These are phyloP conservation scores for Stephania japonica DNA, from an alignment of 164 flowering plant species.

Conservation along the genomic window DNA sequence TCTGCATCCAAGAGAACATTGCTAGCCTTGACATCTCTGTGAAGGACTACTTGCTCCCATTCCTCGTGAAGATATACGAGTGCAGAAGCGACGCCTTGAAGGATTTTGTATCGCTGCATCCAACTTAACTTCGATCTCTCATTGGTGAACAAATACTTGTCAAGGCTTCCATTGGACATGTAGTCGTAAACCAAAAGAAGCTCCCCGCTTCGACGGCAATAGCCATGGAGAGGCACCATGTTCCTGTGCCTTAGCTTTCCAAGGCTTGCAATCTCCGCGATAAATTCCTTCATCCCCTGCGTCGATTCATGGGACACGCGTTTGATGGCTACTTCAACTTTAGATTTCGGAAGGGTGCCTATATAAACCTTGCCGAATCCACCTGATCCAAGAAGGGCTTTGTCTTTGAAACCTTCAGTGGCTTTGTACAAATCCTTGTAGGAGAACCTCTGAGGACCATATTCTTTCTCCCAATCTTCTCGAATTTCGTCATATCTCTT, in stretches of 20 bases:
- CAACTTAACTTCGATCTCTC: neutral
- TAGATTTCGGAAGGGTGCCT: constrained; percentile 4
- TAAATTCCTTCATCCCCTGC: constrained; percentile 7
- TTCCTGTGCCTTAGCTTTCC: constrained; percentile 11
- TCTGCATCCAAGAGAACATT: constrained; percentile 52
- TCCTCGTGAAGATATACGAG: constrained; percentile 34
- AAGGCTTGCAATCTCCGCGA: constrained; percentile 10
- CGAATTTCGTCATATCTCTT: constrained; percentile 19
- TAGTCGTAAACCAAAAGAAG: constrained; percentile 8
- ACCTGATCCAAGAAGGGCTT: constrained; percentile 11
- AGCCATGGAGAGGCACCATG: constrained; percentile 9
- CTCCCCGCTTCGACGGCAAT: constrained; percentile 8
- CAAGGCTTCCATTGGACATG: constrained; percentile 16
- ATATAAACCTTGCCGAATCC: constrained; percentile 12
- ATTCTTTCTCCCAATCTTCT: constrained; percentile 54
- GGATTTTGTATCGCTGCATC: constrained; percentile 4
- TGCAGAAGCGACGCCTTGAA: constrained; percentile 4
- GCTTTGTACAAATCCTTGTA: constrained; percentile 20
- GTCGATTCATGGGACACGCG: constrained; percentile 4
- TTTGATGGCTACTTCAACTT: constrained; percentile 4
- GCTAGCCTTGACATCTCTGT: constrained; percentile 53
- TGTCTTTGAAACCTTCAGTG: constrained; percentile 10
- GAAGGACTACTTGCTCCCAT: constrained; percentile 52
- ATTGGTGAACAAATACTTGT: neutral
- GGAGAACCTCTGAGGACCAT: constrained; percentile 40